A percentile compares a stretch with the other conserved stretches of the same genome.
Evolutionary conservation across 306 rosid species (phyloP).

Genomic region (Sindora glabra): DNA sequence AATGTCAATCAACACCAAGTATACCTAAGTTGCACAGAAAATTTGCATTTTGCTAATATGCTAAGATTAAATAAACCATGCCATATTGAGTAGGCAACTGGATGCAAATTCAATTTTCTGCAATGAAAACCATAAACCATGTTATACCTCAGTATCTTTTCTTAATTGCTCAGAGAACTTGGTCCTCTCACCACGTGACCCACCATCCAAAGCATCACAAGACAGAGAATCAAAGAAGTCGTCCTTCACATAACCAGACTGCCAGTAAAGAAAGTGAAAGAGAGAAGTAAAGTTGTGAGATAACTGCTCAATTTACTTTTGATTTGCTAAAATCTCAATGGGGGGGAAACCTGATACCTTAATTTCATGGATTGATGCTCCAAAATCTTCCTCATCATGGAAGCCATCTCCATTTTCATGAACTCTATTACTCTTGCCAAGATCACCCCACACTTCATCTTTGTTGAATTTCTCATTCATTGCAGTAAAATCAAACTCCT

Average conservation of each 20-base stretch:
- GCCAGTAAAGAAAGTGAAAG: constrained; percentile 8
- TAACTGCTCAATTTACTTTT: background rate
- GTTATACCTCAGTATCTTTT: constrained; percentile 49
- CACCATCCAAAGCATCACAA: constrained; percentile 24
- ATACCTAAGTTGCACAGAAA: background rate
- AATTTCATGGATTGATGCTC: constrained; percentile 8
- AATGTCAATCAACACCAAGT: background rate
- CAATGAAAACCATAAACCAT: no score
- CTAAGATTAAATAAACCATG: no score
- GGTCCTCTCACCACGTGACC: constrained; percentile 35
- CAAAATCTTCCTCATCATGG: constrained; percentile 20
- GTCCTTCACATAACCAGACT: constrained; percentile 43
- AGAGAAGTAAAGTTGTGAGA: background rate
- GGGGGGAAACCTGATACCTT: constrained; percentile 17
- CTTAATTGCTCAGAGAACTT: constrained; percentile 45
- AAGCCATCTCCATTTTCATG: constrained; percentile 19
- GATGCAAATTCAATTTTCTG: no score
- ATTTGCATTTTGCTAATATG: no score
- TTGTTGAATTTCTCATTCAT: constrained; percentile 59
- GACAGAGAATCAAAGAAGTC: constrained; percentile 49
- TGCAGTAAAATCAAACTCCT: constrained; percentile 53
- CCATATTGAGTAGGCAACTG: no score
- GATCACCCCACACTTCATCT: constrained; percentile 58
- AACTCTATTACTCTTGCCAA: constrained; percentile 32
- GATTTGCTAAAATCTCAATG: background rate